Evolutionary conservation across 2,329 filamentous ascomycete species (phyloP).

Genomic region (Ophiocordyceps unilateralis): DNA sequence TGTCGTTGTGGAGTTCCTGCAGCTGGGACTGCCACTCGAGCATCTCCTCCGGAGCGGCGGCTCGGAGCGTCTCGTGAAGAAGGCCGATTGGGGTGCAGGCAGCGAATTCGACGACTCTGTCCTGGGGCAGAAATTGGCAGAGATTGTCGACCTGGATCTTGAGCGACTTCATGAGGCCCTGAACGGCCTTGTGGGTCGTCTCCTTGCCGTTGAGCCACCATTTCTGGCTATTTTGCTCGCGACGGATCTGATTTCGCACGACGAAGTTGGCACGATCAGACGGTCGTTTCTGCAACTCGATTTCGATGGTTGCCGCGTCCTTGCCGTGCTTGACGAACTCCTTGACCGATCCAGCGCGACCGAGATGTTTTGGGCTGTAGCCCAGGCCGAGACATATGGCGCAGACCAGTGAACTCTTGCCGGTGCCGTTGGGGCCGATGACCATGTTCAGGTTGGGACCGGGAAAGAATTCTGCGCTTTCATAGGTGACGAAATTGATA

Average conservation of each 20-base stretch:
- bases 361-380: slow-evolving; percentile 65
- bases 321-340: slow-evolving; percentile 90
- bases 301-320: slow-evolving; percentile 65
- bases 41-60: slow-evolving; percentile 71
- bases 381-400: slow-evolving; percentile 89
- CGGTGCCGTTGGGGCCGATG: slow-evolving; percentile 95
- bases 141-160: slow-evolving; percentile 95
- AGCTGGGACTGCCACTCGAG: slow-evolving; percentile 60
- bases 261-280: slow-evolving; percentile 48
- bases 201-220: slow-evolving; percentile 60
- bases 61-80: slow-evolving; percentile 70
- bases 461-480: slow-evolving; percentile 74
- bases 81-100: slow-evolving; percentile 66
- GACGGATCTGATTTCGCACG: slow-evolving; percentile 59
- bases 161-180: slow-evolving; percentile 49
- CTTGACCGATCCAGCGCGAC: slow-evolving; percentile 65
- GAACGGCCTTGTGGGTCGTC: slow-evolving; percentile 44
- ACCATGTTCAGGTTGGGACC: slow-evolving; percentile 96
- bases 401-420: slow-evolving; percentile 93
- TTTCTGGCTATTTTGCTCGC: slow-evolving; percentile 65
- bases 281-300: slow-evolving; percentile 60
- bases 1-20: slow-evolving; percentile 47
- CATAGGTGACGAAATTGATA: slow-evolving; percentile 88
- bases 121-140: slow-evolving; percentile 92
- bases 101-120: slow-evolving; percentile 89